phyloP scores from a whole-genome alignment of 2,329 filamentous ascomycete genomes.

The Venturia nashicola region DNA sequence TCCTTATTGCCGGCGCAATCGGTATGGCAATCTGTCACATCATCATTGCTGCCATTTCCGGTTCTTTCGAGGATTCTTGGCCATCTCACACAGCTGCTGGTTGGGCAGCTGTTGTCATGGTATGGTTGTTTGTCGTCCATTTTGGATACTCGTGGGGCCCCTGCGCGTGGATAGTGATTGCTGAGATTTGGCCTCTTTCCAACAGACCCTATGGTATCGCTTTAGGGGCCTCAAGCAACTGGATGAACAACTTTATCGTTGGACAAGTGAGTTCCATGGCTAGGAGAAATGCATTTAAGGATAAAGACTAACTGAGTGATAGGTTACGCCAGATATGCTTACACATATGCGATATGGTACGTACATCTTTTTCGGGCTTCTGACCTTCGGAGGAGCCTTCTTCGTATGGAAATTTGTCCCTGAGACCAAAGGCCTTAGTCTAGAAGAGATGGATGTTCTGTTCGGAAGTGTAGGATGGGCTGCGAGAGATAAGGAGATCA shows the following conservation, averaged over 20 bases:
- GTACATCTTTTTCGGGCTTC: constrained; percentile 56
- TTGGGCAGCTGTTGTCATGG: constrained; percentile 57
- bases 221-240: constrained; percentile 43
- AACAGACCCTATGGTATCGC: constrained; percentile 55
- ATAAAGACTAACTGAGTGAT: constrained; percentile 44
- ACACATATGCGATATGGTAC: constrained; percentile 54
- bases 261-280: constrained; percentile 50
- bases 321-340: constrained; percentile 48
- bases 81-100: constrained; percentile 45
- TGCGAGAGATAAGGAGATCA: constrained; percentile 54
- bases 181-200: constrained; percentile 62
- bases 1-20: constrained; percentile 51
- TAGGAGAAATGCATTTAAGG: neutral
- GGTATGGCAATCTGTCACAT: constrained; percentile 62
- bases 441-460: constrained; percentile 51
- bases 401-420: constrained; percentile 41
- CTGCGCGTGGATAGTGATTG: constrained; percentile 64
- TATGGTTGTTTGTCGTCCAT: constrained; percentile 64
- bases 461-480: constrained; percentile 57
- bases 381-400: constrained; percentile 49
- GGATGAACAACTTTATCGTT: constrained; percentile 47
- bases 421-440: constrained; percentile 40
- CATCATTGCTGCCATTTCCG: constrained; percentile 47
- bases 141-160: constrained; percentile 59
- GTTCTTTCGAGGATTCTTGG: constrained; percentile 49